A percentile compares a stretch with the other conserved stretches of the same genome.
phyloP scores from a whole-genome alignment of 495 filamentous ascomycete species.

The Clohesyomyces aquaticus region DNA sequence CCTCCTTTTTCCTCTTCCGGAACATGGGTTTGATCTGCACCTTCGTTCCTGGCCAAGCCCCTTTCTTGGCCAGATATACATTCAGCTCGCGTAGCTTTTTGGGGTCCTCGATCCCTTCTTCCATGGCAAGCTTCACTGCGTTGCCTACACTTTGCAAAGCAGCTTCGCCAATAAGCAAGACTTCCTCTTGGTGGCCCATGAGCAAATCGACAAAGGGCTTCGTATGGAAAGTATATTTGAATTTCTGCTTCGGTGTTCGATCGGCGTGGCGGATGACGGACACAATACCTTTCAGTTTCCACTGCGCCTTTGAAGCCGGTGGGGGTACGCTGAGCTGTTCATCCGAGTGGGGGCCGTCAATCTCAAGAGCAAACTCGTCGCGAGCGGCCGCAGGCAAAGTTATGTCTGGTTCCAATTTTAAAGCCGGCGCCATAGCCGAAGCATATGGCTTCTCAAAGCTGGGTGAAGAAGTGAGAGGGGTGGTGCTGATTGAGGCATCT shows the following conservation, averaged over 20 bases:
- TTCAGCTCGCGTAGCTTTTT: conserved; percentile 82
- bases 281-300: conserved; percentile 98
- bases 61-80: conserved; percentile 87
- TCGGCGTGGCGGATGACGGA: conserved; percentile 95
- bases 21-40: conserved; percentile 99
- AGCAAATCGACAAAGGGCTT: conserved; percentile 93
- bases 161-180: conserved; percentile 87
- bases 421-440: conserved; percentile 7
- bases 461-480: conserved; percentile 58
- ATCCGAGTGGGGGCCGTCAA: conserved; percentile 37
- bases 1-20: conserved; percentile 72
- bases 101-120: conserved; percentile 77
- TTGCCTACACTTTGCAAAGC: conserved; percentile 86
- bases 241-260: conserved; percentile 97
- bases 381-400: conserved; percentile 19
- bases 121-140: conserved; percentile 78
- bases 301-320: conserved; percentile 89
- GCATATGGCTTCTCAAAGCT: conserved; percentile 49
- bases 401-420: conserved; percentile 34
- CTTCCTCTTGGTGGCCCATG: conserved; percentile 93
- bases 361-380: conserved; percentile 1
- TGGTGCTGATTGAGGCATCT: conserved; percentile 50
- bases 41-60: conserved; percentile 91
- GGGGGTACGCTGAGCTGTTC: conserved; percentile 60
- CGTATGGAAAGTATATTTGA: conserved; percentile 98